phyloP scores from a whole-genome alignment of 1,284 basidiomycete genomes.

The Hemileccinum hortonii region DNA sequence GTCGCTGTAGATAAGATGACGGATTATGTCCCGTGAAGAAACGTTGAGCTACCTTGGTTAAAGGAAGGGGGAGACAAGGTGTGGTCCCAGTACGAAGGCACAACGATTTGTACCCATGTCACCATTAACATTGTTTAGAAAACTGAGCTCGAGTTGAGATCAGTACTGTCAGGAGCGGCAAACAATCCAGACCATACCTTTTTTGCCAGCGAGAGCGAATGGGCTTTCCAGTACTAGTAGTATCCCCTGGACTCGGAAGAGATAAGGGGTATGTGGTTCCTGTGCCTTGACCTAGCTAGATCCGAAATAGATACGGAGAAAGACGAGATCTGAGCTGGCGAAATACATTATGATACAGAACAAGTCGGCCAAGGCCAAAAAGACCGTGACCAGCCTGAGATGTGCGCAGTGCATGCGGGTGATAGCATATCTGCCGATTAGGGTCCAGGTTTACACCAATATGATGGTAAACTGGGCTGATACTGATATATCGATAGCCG shows the following conservation, averaged over 20 bases:
- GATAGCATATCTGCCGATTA: slow-evolving; percentile 46
- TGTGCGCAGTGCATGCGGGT: slow-evolving; percentile 45
- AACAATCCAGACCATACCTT: slow-evolving; percentile 16
- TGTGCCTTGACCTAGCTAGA: slow-evolving; percentile 51
- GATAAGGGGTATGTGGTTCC: slow-evolving; percentile 60
- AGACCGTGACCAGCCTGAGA: no score
- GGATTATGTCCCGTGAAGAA: no score
- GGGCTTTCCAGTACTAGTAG: slow-evolving; percentile 23
- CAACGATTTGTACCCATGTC: no score
- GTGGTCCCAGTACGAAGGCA: not conserved
- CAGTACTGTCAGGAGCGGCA: no score
- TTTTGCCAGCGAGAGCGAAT: slow-evolving; percentile 37
- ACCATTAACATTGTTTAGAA: slow-evolving; percentile 36
- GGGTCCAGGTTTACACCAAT: slow-evolving; percentile 57
- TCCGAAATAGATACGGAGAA: slow-evolving; percentile 59
- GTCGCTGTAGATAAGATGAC: no score
- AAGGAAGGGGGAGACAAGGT: no score
- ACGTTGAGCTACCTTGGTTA: no score
- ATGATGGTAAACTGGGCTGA: no score
- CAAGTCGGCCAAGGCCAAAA: slow-evolving; percentile 39
- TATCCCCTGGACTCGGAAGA: slow-evolving; percentile 12
- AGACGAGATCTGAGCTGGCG: slow-evolving; percentile 52
- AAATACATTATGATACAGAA: slow-evolving; percentile 36
- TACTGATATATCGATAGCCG: slow-evolving; percentile 35
- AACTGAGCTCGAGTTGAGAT: slow-evolving; percentile 34